Evolutionary conservation across 1,139 yeast genomes (phyloP).

Genomic region (Hyphopichia buzzinii): DNA sequence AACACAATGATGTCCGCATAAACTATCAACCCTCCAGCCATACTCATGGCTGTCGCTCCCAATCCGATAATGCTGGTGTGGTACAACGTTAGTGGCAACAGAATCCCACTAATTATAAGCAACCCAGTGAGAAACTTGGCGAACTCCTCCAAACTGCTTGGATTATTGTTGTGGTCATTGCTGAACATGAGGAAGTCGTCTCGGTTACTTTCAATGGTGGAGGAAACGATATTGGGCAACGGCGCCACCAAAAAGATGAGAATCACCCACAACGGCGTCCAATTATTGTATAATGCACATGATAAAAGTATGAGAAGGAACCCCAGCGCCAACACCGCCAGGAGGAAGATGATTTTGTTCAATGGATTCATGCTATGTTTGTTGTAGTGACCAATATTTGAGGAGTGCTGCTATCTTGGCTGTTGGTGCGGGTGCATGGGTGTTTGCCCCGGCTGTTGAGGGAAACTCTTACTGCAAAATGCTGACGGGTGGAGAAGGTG

Average conservation of each 20-base stretch:
- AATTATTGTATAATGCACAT: conserved; percentile 71
- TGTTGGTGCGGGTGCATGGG: too few relatives aligned
- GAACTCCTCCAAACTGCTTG: conserved; percentile 55
- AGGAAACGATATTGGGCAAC: conserved; percentile 55
- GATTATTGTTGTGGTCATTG: conserved; percentile 38
- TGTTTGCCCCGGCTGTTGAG: too few relatives aligned
- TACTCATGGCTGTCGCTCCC: conserved; percentile 64
- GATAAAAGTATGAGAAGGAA: conserved; percentile 68
- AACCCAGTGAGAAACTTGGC: conserved; percentile 64
- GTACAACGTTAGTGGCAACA: conserved; percentile 62
- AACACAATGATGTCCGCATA: conserved; percentile 68
- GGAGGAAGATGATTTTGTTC: conserved; percentile 67
- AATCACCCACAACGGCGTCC: conserved; percentile 69
- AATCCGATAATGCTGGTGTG: conserved; percentile 57
- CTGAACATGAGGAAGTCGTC: conserved; percentile 68
- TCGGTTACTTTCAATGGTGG: conserved; percentile 40
- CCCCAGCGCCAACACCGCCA: conserved; percentile 71
- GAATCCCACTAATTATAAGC: conserved; percentile 65
- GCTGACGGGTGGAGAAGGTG: too few relatives aligned
- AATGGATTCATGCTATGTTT: conserved; percentile 49
- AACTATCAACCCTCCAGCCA: conserved; percentile 69
- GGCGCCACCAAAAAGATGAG: conserved; percentile 68
- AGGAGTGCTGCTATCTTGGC: too few relatives aligned
- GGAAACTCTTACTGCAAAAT: too few relatives aligned
- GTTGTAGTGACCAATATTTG: background rate